Conservation (phyloP, 139 green algal genomes). For the Asterochloris sp. region DNA sequence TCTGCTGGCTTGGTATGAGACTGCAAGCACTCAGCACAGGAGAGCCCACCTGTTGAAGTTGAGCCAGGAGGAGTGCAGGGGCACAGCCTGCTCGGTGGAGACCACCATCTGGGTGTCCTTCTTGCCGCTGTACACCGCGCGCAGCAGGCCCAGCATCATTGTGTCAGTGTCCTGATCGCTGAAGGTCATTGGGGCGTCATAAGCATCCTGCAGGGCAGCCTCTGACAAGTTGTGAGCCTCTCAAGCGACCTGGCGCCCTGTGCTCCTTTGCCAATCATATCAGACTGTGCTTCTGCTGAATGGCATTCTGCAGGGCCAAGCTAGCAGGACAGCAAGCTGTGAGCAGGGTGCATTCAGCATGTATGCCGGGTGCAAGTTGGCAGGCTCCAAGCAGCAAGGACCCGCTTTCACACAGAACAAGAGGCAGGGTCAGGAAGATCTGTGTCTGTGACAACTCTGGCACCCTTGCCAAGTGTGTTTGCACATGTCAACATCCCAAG, state of each 20-base stretch:
- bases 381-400: not conserved
- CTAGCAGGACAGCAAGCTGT: not conserved
- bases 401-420: too few relatives aligned
- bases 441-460: not conserved
- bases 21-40: too few relatives aligned
- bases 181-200: constrained; percentile 81
- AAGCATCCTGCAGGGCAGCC: constrained; percentile 60
- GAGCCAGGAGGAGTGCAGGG: constrained; percentile 72
- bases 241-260: not conserved
- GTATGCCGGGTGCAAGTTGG: not conserved
- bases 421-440: too few relatives aligned
- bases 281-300: not conserved
- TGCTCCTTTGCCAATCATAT: not conserved
- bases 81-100: constrained; percentile 73
- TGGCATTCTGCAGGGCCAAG: not conserved
- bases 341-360: not conserved
- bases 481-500: not conserved
- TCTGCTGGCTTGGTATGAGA: too few relatives aligned
- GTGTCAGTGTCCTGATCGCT: constrained; percentile 57
- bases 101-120: constrained; percentile 52
- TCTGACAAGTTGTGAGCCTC: not conserved
- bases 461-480: not conserved
- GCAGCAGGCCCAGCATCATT: constrained; percentile 54
- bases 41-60: constrained; percentile 61
- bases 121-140: constrained; percentile 52